Evolutionary conservation across 2,329 filamentous ascomycete species (phyloP).

Genomic region (Fusarium piperis): DNA sequence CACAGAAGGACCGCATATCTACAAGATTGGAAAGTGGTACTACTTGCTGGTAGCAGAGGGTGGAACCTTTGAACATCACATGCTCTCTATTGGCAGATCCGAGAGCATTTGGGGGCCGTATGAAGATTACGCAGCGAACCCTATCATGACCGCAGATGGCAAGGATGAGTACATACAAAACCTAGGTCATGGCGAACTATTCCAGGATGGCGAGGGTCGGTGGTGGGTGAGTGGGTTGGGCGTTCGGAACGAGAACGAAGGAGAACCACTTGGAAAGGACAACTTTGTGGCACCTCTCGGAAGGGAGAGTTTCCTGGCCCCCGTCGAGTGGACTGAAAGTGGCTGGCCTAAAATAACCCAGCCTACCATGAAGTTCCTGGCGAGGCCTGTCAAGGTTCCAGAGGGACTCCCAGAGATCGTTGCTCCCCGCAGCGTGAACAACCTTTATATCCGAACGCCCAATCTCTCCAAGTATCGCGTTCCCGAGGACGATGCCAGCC

Average conservation of each 20-base stretch:
- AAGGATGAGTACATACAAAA: conserved; percentile 35
- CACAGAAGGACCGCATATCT: conserved; percentile 50
- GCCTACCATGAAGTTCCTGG: conserved; percentile 10
- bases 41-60: conserved; percentile 57
- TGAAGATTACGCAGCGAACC: conserved; percentile 44
- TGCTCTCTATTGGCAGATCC: conserved; percentile 34
- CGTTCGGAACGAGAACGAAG: conserved; percentile 16
- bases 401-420: not conserved
- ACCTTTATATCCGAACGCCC: conserved; percentile 13
- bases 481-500: not conserved
- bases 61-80: conserved; percentile 48
- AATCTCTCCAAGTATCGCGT: conserved; percentile 10
- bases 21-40: conserved; percentile 54
- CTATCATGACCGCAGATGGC: conserved; percentile 44
- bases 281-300: conserved; percentile 18
- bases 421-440: not conserved
- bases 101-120: conserved; percentile 43
- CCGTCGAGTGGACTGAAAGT: conserved; percentile 17
- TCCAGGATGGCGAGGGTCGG: conserved; percentile 30
- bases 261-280: not conserved
- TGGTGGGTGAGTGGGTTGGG: conserved; percentile 33
- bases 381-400: not conserved
- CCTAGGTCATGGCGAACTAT: conserved; percentile 38
- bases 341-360: conserved; percentile 15
- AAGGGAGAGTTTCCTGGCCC: conserved; percentile 12